Percentiles rank a stretch among this genome's conserved stretches.
Conservation (phyloP, 768 basidiomycete species). For the Artomyces pyxidatus region DNA sequence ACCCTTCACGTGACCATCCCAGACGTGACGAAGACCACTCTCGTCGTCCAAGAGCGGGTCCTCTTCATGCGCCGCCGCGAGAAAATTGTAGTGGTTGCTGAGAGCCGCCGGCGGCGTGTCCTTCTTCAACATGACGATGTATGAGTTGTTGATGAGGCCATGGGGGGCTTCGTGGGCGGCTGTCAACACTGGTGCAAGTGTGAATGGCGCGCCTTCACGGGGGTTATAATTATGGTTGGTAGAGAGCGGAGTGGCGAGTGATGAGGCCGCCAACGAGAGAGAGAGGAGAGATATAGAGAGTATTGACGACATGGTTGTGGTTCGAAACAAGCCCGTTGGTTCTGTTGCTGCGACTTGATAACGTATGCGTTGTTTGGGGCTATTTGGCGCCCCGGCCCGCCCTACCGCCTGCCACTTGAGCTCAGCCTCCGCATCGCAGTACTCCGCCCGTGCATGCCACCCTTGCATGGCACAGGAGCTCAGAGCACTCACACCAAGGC, state of each 20-base stretch:
- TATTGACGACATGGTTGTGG: constrained; percentile 23
- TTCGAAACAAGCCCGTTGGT: constrained; percentile 10
- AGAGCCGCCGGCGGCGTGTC: constrained; percentile 48
- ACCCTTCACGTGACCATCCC: constrained; percentile 62
- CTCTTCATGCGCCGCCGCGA: constrained; percentile 52
- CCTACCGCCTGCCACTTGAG: neutral
- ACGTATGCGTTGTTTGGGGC: neutral
- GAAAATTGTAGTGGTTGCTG: constrained; percentile 72
- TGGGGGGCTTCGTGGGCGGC: constrained; percentile 52
- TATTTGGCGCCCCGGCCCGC: constrained; percentile 1
- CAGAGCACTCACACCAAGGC: no score
- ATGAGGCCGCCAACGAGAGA: constrained; percentile 30
- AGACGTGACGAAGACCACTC: constrained; percentile 66
- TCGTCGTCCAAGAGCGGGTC: constrained; percentile 44
- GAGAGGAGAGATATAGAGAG: constrained; percentile 20
- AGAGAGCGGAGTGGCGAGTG: constrained; percentile 37
- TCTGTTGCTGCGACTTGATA: neutral
- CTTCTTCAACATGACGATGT: constrained; percentile 86
- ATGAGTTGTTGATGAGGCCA: constrained; percentile 80
- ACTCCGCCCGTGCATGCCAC: no score
- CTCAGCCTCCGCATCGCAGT: neutral
- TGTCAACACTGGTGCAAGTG: constrained; percentile 47
- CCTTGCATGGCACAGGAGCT: no score
- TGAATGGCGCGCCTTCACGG: constrained; percentile 34
- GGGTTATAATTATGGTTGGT: constrained; percentile 28